These are phyloP conservation scores for Colletotrichum filicis DNA, from an alignment of 2,329 filamentous ascomycete species.

Conservation along the genomic window DNA sequence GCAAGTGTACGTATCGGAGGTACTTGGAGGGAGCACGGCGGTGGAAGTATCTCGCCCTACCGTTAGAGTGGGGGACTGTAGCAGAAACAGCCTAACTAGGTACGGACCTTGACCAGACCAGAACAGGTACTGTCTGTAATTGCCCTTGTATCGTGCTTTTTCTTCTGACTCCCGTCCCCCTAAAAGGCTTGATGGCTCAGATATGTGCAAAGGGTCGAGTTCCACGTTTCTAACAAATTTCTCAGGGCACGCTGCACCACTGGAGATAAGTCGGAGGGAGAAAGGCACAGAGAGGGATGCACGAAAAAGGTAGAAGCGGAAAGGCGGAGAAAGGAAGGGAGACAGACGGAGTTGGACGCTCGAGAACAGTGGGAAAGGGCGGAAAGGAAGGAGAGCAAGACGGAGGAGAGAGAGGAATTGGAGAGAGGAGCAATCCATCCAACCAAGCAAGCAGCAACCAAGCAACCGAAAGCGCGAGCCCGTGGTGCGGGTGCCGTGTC, in stretches of 20 bases:
- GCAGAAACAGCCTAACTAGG: constrained; percentile 19
- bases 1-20: constrained; percentile 10
- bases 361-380: neutral
- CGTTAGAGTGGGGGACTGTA: constrained; percentile 10
- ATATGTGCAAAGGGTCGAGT: neutral
- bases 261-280: neutral
- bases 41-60: constrained; percentile 26
- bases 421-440: constrained; percentile 17
- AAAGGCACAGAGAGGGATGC: neutral
- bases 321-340: neutral
- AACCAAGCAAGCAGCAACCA: neutral
- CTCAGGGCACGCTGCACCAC: neutral
- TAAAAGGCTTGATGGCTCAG: neutral
- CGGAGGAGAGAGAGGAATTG: neutral
- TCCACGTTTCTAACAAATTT: neutral
- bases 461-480: constrained; percentile 26
- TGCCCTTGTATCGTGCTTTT: constrained; percentile 24
- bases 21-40: constrained; percentile 1
- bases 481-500: constrained; percentile 20
- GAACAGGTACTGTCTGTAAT: constrained; percentile 26
- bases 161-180: neutral
- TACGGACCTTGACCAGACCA: constrained; percentile 3
- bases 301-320: neutral
- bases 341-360: neutral
- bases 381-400: neutral